Conservation (phyloP, 2,329 filamentous ascomycete species). For the Decorospora gaudefroyi region DNA sequence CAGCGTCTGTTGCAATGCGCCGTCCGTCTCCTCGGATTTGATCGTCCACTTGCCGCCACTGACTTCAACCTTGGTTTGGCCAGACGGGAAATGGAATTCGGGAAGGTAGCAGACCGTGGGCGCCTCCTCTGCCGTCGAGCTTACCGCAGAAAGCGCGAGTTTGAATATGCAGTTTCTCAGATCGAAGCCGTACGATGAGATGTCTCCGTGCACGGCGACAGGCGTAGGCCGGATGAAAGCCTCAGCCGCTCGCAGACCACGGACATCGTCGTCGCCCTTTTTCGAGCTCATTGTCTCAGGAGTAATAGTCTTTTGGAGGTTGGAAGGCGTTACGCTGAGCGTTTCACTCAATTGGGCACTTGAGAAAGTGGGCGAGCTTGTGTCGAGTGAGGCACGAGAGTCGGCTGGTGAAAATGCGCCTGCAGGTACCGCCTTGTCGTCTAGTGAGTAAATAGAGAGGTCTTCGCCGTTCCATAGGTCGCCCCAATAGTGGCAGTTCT, state of each 20-base stretch:
- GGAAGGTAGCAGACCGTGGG: slow-evolving; percentile 87
- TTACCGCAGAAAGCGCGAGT: slow-evolving; percentile 67
- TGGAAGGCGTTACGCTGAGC: slow-evolving; percentile 69
- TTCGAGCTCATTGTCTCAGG: slow-evolving; percentile 54
- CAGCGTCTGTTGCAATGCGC: slow-evolving; percentile 72
- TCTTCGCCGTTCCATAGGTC: slow-evolving; percentile 99
- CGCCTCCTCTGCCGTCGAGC: slow-evolving; percentile 62
- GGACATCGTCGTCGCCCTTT: slow-evolving; percentile 32
- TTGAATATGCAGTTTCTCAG: slow-evolving; percentile 77
- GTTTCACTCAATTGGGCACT: slow-evolving; percentile 55
- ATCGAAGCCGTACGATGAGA: slow-evolving; percentile 78
- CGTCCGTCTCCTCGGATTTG: slow-evolving; percentile 70
- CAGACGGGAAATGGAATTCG: slow-evolving; percentile 86
- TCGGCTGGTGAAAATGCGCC: slow-evolving; percentile 57
- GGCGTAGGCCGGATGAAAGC: slow-evolving; percentile 89
- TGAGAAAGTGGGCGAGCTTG: slow-evolving; percentile 60
- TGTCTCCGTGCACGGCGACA: slow-evolving; percentile 71
- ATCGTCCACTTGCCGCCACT: slow-evolving; percentile 91
- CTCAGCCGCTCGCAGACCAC: slow-evolving; percentile 84
- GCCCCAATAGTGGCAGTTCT: slow-evolving; percentile 86
- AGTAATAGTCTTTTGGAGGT: slow-evolving; percentile 73
- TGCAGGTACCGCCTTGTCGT: slow-evolving; percentile 69
- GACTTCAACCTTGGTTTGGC: slow-evolving; percentile 71
- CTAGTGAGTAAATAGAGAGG: slow-evolving; percentile 82
- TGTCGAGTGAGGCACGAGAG: slow-evolving; percentile 57